Base-by-base conservation (phyloP, 495 filamentous ascomycete species). In the Geoglossum glabrum region DNA sequence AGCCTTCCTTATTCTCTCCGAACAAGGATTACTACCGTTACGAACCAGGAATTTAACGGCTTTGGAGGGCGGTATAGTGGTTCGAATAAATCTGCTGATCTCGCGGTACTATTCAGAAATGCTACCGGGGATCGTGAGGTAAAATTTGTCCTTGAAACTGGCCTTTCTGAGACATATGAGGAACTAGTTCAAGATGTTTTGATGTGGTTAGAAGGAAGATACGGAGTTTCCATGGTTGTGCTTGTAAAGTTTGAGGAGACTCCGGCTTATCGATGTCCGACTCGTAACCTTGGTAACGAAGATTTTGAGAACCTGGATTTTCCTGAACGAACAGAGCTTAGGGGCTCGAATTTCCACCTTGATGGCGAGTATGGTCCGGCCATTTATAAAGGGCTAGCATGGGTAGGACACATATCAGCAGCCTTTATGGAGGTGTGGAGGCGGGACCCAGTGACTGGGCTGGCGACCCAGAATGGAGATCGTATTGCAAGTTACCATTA, bases 251-350 rank as follows among this genome's bases (percentile, higher is more conserved):
- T 50, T 23, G 38, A 46, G 36, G 56, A 57, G 38, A 43, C 43
- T 28, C 56, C 38, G 43, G 25, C 8, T 50, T 50, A 57, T n/a
- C 38, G 27, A 46, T 50, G 38, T 27, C 36, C 56, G 30, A 19
- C 19, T 25, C 9, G n/a, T 21, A 1, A 45, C 27, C 15, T 57
- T 11, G 11, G 19, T 46, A 38, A 50, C 6, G 21, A 57, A 4
- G 38, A 57, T 26, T 26, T 57, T 43, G 43, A 57, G 56, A 21
- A 40, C 7, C 56, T 57, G 13, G 36, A 38, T 3, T 57, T 57
- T 46, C 56, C 56, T 47, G 38, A 26, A 46, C 15, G 13, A 21
- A 5, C 17, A 23, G 38, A 57, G 25, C 56, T 57, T 26, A 21
- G 33, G 23, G 50, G 19, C 50, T 57, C 56, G 11, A 17, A 40